Percentiles rank a stretch among this genome's conserved stretches.
These are phyloP conservation scores for Pseudozyma tsukubaensis DNA, from an alignment of 1,284 basidiomycete genomes.

Conservation along the genomic window DNA sequence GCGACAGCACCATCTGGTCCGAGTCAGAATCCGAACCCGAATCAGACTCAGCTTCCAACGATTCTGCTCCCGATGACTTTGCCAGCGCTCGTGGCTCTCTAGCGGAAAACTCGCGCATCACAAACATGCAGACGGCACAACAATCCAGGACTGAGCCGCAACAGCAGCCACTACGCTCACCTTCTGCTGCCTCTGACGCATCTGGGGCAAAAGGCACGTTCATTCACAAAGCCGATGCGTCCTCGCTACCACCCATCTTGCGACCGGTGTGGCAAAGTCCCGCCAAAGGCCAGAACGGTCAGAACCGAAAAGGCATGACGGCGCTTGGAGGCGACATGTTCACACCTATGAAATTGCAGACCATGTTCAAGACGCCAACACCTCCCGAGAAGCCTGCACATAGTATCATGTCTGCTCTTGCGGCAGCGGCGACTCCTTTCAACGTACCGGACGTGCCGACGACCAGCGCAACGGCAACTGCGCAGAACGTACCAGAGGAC, in stretches of 20 bases:
- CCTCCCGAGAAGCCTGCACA: slow-evolving; percentile 32
- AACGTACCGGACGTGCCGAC: slow-evolving; percentile 9
- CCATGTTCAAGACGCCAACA: slow-evolving; percentile 63
- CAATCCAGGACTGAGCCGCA: slow-evolving; percentile 20
- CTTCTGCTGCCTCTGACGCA: slow-evolving; percentile 21
- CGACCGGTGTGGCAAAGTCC: slow-evolving; percentile 62
- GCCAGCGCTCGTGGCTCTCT: slow-evolving; percentile 43
- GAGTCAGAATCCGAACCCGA: slow-evolving; percentile 35
- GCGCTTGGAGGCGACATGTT: slow-evolving; percentile 65
- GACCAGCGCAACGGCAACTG: too few relatives aligned
- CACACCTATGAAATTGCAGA: slow-evolving; percentile 62
- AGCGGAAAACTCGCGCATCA: slow-evolving; percentile 37
- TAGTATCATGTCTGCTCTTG: slow-evolving; percentile 30
- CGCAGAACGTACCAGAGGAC: too few relatives aligned
- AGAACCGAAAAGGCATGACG: slow-evolving; percentile 26
- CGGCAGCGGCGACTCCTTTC: slow-evolving; percentile 8
- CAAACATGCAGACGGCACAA: slow-evolving; percentile 32
- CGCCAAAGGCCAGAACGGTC: slow-evolving; percentile 30
- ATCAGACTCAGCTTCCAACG: slow-evolving; percentile 19
- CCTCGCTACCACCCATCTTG: slow-evolving; percentile 60
- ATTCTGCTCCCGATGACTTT: slow-evolving; percentile 43
- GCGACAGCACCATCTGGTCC: slow-evolving; percentile 46
- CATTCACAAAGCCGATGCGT: slow-evolving; percentile 60
- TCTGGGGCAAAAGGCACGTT: slow-evolving; percentile 54
- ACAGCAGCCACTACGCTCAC: slow-evolving; percentile 14